phyloP scores from a whole-genome alignment of 495 filamentous ascomycete species.

The Talaromyces stipitatus region DNA sequence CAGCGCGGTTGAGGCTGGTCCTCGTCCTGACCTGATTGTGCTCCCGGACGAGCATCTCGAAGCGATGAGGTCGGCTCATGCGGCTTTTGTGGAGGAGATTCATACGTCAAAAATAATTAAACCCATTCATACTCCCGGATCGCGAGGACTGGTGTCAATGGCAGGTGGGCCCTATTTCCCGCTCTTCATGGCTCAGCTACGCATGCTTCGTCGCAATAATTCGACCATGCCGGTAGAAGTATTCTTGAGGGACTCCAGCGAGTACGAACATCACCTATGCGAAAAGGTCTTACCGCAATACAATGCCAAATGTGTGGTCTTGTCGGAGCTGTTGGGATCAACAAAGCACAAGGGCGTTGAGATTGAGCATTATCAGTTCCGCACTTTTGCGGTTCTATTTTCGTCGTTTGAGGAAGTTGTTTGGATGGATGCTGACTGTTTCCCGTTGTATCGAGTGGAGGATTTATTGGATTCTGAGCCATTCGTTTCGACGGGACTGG shows the following conservation, averaged over 20 bases:
- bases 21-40: conserved; percentile 27
- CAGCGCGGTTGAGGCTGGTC: conserved; percentile 22
- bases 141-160: conserved; percentile 49
- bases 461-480: conserved; percentile 42
- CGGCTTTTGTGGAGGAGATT: conserved; percentile 32
- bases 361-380: conserved; percentile 49
- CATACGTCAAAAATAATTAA: conserved; percentile 21
- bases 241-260: conserved; percentile 40
- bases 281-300: conserved; percentile 40
- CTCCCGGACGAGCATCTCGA: conserved; percentile 24
- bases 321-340: conserved; percentile 34
- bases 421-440: conserved; percentile 54
- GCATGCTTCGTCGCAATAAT: conserved; percentile 50
- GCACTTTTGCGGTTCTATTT: conserved; percentile 52
- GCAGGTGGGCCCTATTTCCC: conserved; percentile 39
- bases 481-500: conserved; percentile 43
- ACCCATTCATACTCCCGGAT: conserved; percentile 34
- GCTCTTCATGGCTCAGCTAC: conserved; percentile 42
- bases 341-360: conserved; percentile 11
- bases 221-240: conserved; percentile 51
- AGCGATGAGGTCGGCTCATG: conserved; percentile 35
- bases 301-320: conserved; percentile 44
- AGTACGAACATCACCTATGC: conserved; percentile 48
- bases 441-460: conserved; percentile 46
- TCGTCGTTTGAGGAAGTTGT: conserved; percentile 54